Conservation (phyloP, 2,329 filamentous ascomycete genomes). For the Fonsecaea pedrosoi region DNA sequence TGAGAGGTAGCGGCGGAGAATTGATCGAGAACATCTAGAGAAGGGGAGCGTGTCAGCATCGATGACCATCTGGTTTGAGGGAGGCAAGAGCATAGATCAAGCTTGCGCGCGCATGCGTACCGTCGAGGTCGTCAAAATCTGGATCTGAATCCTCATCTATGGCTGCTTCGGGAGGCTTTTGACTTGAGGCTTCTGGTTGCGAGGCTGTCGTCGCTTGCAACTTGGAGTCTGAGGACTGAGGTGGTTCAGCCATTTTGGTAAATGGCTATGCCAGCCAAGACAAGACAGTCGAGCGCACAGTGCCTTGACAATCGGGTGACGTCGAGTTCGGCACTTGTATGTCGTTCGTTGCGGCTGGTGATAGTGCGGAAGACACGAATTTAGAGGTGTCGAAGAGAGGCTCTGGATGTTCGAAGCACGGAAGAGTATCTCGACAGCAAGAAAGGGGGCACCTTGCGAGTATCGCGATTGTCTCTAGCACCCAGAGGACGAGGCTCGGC, state of each 20-base stretch:
- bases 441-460: not conserved
- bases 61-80: not conserved
- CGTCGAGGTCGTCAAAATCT: constrained; percentile 94
- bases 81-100: not conserved
- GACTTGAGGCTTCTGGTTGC: constrained; percentile 1
- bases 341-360: not conserved
- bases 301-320: not conserved
- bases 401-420: not conserved
- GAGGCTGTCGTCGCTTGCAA: not conserved
- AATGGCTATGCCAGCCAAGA: not conserved
- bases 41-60: constrained; percentile 21
- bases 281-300: not conserved
- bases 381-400: not conserved
- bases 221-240: constrained; percentile 19
- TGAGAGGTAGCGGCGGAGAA: constrained; percentile 65
- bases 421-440: not conserved
- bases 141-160: constrained; percentile 76
- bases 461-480: not conserved
- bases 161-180: constrained; percentile 22
- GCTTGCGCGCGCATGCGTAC: constrained; percentile 53
- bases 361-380: not conserved
- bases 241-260: constrained; percentile 30
- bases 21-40: constrained; percentile 85
- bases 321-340: not conserved
- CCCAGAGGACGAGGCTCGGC: not conserved